Evolutionary conservation across 2,329 filamentous ascomycete genomes (phyloP).

Genomic region (Sordariomycetes sp.): DNA sequence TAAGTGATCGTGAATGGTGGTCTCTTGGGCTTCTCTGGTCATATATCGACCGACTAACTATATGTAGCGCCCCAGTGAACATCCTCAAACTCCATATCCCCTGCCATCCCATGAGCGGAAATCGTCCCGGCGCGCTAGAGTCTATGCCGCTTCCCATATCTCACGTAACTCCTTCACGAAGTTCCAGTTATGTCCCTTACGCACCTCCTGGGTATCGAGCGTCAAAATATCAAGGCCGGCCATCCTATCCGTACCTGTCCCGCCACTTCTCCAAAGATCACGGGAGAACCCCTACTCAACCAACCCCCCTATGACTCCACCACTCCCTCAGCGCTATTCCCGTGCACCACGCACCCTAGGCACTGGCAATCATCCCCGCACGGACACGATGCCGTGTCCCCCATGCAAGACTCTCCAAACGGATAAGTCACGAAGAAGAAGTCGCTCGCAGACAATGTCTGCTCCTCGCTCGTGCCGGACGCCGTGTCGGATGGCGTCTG

Average conservation of each 20-base stretch:
- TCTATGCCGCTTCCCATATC: neutral
- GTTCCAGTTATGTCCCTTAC: neutral
- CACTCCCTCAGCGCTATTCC: neutral
- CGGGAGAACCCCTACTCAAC: neutral
- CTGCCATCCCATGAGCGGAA: neutral
- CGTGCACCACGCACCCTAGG: conserved; percentile 44
- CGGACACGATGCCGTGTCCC: conserved; percentile 38
- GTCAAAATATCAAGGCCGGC: neutral
- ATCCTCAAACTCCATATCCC: neutral
- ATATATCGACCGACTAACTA: no score
- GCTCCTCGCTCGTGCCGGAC: conserved; percentile 35
- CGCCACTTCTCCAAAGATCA: neutral
- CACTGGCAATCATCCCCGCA: conserved; percentile 51
- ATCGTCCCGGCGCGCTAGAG: neutral
- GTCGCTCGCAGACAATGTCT: conserved; percentile 37
- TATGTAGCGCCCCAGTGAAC: neutral
- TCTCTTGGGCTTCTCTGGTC: no score
- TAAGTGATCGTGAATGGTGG: no score
- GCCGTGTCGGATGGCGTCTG: conserved; percentile 37
- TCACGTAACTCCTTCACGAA: neutral
- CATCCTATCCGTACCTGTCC: neutral
- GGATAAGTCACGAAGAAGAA: conserved; percentile 51
- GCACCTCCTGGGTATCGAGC: neutral
- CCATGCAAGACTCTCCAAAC: conserved; percentile 34
- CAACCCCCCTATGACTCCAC: neutral